These are phyloP conservation scores for Quaeritorhiza haematococci DNA, from an alignment of 371 early-diverging fungal genomes.

Conservation along the genomic window DNA sequence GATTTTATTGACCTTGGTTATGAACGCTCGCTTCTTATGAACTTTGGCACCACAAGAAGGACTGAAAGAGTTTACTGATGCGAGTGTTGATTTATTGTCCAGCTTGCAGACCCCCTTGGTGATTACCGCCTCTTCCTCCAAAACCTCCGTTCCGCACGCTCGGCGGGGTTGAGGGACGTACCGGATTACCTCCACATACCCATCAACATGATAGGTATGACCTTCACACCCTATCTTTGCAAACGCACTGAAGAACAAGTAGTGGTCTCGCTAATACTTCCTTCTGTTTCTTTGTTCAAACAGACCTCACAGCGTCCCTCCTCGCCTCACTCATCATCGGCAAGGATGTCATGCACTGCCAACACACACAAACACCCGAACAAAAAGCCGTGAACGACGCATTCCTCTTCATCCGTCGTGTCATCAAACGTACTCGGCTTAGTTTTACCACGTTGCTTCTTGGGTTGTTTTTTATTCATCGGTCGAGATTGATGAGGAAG, in stretches of 20 bases:
- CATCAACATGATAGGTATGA: slow-evolving; percentile 10
- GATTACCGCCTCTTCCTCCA: slow-evolving; percentile 13
- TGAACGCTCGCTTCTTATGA: no score
- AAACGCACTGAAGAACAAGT: no score
- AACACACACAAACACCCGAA: neutral
- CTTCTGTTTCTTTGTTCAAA: neutral
- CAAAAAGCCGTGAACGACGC: slow-evolving; percentile 5
- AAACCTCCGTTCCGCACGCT: neutral
- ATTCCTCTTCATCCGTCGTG: slow-evolving; percentile 8
- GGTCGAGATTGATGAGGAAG: no score
- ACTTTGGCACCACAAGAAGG: no score
- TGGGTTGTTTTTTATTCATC: slow-evolving; percentile 2
- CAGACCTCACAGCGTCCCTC: slow-evolving; percentile 18
- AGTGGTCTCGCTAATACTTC: no score
- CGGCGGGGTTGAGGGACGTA: neutral
- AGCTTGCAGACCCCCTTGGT: slow-evolving; percentile 13
- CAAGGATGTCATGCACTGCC: neutral
- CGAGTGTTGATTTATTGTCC: neutral
- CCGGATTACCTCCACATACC: slow-evolving; percentile 13
- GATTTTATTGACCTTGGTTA: neutral
- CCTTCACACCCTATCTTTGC: neutral
- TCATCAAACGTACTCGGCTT: slow-evolving; percentile 16
- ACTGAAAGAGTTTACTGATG: neutral
- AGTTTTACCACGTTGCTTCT: slow-evolving; percentile 15
- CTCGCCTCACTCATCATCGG: slow-evolving; percentile 16